Evolutionary conservation across 2,329 filamentous ascomycete species (phyloP).

Genomic region (Botrytis galanthina): DNA sequence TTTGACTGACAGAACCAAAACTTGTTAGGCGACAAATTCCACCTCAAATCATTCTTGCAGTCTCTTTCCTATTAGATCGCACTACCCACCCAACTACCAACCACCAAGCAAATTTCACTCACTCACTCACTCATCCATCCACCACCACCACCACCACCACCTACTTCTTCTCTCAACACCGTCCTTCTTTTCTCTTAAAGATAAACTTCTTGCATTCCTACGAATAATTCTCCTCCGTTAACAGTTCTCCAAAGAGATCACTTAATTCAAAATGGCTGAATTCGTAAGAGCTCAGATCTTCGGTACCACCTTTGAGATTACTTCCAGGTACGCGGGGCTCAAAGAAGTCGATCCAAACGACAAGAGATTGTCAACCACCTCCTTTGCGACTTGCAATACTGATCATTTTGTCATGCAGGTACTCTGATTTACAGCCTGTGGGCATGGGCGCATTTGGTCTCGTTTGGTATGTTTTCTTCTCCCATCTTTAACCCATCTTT

Average conservation of each 20-base stretch:
- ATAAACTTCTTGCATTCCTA: background rate
- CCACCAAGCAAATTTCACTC: background rate
- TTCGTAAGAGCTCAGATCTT: conserved; percentile 99
- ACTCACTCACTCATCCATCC: background rate
- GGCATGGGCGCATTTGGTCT: conserved; percentile 99
- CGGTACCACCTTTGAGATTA: conserved; percentile 99
- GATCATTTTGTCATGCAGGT: conserved; percentile 55
- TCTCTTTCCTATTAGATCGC: conserved; percentile 5
- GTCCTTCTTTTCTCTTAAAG: background rate
- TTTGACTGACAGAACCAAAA: background rate
- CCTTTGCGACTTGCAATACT: conserved; percentile 24
- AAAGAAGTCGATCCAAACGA: background rate
- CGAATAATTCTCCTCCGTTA: background rate
- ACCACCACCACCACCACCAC: background rate
- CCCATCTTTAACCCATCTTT: background rate
- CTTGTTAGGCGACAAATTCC: conserved; percentile 12
- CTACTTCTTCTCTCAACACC: background rate
- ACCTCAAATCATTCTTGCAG: conserved; percentile 6
- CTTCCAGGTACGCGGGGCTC: conserved; percentile 70
- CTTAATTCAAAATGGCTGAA: conserved; percentile 76
- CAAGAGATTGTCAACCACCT: conserved; percentile 19
- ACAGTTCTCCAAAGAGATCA: background rate
- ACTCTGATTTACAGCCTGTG: conserved; percentile 96
- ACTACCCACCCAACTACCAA: background rate
- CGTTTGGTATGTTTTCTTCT: conserved; percentile 70